Conservation (phyloP, 345 rosid genomes). For the Aquilaria malaccensis region DNA sequence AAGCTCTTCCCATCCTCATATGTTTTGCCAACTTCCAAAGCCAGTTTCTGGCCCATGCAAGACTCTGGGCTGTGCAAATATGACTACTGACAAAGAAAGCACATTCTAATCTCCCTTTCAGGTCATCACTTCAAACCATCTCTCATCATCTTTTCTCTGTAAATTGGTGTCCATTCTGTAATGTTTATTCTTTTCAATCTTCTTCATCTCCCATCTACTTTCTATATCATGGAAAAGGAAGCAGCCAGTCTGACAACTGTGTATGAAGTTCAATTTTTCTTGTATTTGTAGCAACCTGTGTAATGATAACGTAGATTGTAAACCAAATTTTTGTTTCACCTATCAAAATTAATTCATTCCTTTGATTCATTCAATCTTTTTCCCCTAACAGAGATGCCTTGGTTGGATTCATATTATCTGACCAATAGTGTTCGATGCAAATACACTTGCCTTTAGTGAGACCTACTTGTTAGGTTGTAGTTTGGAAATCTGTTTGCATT, state of each 20-base stretch:
- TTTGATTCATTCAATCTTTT: no score
- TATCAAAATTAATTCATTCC: constrained; percentile 2
- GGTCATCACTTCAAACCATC: constrained; percentile 16
- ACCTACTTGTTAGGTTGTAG: no score
- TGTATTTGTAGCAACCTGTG: not conserved
- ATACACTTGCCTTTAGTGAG: no score
- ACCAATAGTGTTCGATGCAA: no score
- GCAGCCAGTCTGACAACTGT: not conserved
- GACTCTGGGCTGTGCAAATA: not conserved
- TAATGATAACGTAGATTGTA: constrained; percentile 1
- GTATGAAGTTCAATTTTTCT: not conserved
- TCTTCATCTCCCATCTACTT: not conserved
- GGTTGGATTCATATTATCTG: no score
- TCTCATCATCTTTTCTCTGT: constrained; percentile 24
- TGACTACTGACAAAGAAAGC: constrained; percentile 10
- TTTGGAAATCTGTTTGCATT: no score
- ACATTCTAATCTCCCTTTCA: constrained; percentile 17
- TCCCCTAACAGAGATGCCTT: no score
- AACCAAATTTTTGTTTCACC: constrained; percentile 8
- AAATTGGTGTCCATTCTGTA: constrained; percentile 25
- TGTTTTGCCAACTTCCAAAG: constrained; percentile 14
- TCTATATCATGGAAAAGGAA: not conserved
- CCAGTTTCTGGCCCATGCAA: constrained; percentile 13
- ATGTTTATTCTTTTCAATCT: constrained; percentile 18
- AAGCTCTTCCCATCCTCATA: constrained; percentile 17